Conservation (phyloP, 768 basidiomycete species). For the Suillus variegatus region DNA sequence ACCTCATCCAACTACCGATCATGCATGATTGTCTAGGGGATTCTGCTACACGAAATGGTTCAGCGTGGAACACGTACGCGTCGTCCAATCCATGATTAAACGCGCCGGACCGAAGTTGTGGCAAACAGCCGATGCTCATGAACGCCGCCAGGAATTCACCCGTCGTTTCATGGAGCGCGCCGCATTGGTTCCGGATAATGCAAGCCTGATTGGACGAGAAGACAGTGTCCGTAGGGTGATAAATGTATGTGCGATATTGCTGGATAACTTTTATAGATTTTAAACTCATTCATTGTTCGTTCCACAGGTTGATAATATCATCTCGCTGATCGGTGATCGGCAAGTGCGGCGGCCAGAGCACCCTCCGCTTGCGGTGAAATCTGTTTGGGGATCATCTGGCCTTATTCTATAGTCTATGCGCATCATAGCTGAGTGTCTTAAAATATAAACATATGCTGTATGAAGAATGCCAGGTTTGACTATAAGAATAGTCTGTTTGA, state of each 20-base stretch:
- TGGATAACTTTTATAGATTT: neutral
- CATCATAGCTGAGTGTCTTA: neutral
- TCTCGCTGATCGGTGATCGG: slow-evolving; percentile 7
- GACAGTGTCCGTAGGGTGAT: neutral
- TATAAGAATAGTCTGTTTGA: neutral
- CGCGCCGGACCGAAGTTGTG: slow-evolving; percentile 25
- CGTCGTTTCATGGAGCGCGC: slow-evolving; percentile 8
- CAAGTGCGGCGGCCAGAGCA: neutral
- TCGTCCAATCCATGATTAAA: slow-evolving; percentile 21
- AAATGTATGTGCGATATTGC: neutral
- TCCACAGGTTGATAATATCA: slow-evolving; percentile 3
- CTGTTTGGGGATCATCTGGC: slow-evolving; percentile 6
- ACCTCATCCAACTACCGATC: slow-evolving; percentile 14
- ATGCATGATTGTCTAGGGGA: slow-evolving; percentile 25
- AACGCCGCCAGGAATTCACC: slow-evolving; percentile 9
- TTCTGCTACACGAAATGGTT: slow-evolving; percentile 23
- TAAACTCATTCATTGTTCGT: neutral
- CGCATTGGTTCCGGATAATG: neutral
- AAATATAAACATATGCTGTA: neutral
- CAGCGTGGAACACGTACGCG: slow-evolving; percentile 30
- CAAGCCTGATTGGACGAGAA: slow-evolving; percentile 9
- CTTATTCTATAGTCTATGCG: neutral
- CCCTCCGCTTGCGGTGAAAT: neutral
- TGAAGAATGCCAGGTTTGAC: neutral
- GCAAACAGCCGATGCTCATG: slow-evolving; percentile 16